Base-by-base conservation (phyloP, 495 filamentous ascomycete genomes). In the Tuber umbilicatum region DNA sequence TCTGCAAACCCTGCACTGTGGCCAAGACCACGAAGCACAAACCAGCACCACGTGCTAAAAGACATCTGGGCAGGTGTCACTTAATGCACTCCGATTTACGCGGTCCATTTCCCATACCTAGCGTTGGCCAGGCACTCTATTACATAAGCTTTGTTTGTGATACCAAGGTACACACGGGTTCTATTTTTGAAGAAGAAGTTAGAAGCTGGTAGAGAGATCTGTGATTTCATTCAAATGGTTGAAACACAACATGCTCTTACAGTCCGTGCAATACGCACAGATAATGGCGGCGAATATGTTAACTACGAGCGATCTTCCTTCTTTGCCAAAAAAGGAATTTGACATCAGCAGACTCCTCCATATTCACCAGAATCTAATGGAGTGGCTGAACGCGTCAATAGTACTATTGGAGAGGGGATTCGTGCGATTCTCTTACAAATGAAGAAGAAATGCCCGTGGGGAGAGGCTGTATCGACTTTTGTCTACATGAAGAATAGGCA, bases 151-250 rank as follows among this genome's bases (percentile, higher is more conserved):
- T 73, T 2, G 40, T 76, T 21, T 71, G 70, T 23, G 72, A 74
- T 10, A 70, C 71, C 3, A 31, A 70, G 23, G 37, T 72, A 39
- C 19, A 17, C 69, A 0, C 31, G 40, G 40, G 50, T 72, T n/a
- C 40, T 16, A 12, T 75, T 75, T n/a, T 60, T 75, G 1, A 75
- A 75, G n/a, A 39, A 73, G 2, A 75, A 75, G 14, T 68, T 70
- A 0, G 55, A 68, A 19, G 37, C 69, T 3, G 39, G n/a, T 27
- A 67, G 72, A n/a, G 19, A 38, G 21, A 67, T 75, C 6, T 17
- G 37, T 21, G 50, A 64, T n/a, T 75, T 75, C 17, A n/a, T 45
- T 2, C 21, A n/a, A 9, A 23, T 35, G 45, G 16, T 68, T 16
- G 40, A 73, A 68, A 40, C 17, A 12, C 60, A 64, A 41, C 70